phyloP scores from a whole-genome alignment of 805 yeast genomes.

The Cephaloascus albidus region DNA sequence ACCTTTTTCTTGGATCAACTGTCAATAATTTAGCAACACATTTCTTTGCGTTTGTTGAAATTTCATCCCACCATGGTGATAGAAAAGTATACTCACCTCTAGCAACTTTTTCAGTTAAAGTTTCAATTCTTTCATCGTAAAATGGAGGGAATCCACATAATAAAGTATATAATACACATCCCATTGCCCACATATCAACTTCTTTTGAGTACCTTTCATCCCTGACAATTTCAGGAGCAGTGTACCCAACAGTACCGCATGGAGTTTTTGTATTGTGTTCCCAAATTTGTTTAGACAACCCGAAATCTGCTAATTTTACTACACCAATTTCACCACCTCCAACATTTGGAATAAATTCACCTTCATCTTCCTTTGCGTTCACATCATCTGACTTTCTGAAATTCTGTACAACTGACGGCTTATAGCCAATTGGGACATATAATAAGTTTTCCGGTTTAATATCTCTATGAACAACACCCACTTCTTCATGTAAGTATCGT shows the following conservation, averaged over 20 bases:
- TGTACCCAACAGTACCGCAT: slow-evolving; percentile 97
- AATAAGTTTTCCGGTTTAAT: slow-evolving; percentile 74
- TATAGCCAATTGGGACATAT: slow-evolving; percentile 47
- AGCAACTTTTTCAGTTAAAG: slow-evolving; percentile 71
- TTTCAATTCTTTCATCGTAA: slow-evolving; percentile 73
- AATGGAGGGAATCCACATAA: slow-evolving; percentile 98
- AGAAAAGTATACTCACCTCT: slow-evolving; percentile 68
- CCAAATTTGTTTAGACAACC: slow-evolving; percentile 85
- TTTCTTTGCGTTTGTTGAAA: slow-evolving; percentile 56
- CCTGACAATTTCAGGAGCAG: slow-evolving; percentile 95
- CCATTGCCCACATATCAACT: slow-evolving; percentile 98
- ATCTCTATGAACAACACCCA: slow-evolving; percentile 78
- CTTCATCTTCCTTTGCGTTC: slow-evolving; percentile 73
- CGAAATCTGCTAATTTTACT: slow-evolving; percentile 92
- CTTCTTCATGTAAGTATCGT: slow-evolving; percentile 58
- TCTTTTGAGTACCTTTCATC: slow-evolving; percentile 89
- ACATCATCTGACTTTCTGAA: slow-evolving; percentile 63
- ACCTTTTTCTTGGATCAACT: slow-evolving; percentile 60
- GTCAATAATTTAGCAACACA: slow-evolving; percentile 60
- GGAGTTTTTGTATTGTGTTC: slow-evolving; percentile 90
- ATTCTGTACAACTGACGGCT: slow-evolving; percentile 30
- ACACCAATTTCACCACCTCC: slow-evolving; percentile 93
- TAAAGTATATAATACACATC: slow-evolving; percentile 89
- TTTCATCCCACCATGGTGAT: slow-evolving; percentile 88
- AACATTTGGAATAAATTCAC: slow-evolving; percentile 64